Conservation (phyloP, 805 yeast genomes). For the Kodamaea leandrae region DNA sequence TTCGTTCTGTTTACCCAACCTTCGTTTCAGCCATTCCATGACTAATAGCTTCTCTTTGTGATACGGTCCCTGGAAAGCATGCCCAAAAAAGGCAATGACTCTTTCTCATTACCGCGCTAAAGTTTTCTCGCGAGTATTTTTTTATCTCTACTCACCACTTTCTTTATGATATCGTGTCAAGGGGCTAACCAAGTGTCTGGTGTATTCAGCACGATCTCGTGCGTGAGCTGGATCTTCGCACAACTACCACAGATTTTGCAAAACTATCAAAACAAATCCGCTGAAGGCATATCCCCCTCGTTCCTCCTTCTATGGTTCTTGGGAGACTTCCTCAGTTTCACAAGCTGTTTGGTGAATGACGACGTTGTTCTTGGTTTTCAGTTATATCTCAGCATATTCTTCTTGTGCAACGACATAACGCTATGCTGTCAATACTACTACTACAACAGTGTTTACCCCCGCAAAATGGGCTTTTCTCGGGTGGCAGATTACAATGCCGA, state of each 20-base stretch:
- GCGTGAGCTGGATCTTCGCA: conserved; percentile 68
- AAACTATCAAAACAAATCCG: conserved; percentile 57
- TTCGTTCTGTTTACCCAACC: too few relatives aligned
- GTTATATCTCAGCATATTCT: conserved; percentile 38
- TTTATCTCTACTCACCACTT: neutral
- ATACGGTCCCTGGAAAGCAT: neutral
- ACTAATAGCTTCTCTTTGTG: neutral
- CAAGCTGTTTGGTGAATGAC: conserved; percentile 40
- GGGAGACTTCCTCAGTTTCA: conserved; percentile 45
- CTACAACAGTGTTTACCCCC: conserved; percentile 38
- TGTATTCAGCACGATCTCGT: conserved; percentile 31
- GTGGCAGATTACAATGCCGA: neutral
- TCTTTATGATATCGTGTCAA: conserved; percentile 7
- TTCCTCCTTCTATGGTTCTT: conserved; percentile 62
- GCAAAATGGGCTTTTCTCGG: conserved; percentile 6
- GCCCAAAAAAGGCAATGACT: conserved; percentile 3
- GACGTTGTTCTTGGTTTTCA: conserved; percentile 36
- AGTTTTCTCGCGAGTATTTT: neutral
- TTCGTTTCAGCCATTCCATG: too few relatives aligned
- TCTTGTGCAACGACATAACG: conserved; percentile 37
- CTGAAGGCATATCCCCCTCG: conserved; percentile 62
- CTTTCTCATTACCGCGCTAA: conserved; percentile 2
- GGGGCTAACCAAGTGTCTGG: conserved; percentile 12
- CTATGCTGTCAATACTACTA: conserved; percentile 42
- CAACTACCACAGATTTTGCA: conserved; percentile 67